Evolutionary conservation across 805 yeast genomes (phyloP), one percentile per base, ranked within the genome.

Genomic region (Barnettozyma wickerhamii): DNA sequence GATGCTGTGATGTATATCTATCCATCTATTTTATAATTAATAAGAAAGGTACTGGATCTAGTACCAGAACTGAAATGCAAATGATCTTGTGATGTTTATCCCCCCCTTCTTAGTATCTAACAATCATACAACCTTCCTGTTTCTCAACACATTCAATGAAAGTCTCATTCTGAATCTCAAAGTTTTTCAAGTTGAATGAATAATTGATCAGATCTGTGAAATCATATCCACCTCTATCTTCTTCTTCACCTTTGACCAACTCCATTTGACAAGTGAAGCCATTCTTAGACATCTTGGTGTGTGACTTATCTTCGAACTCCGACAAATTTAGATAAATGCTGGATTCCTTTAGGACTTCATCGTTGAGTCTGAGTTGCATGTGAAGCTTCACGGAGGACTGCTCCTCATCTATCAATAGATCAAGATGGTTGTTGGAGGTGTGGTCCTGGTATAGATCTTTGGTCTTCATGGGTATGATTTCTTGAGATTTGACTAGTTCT

Each of bases 361-460:
- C 40, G 10, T 37, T 38, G 9, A 32, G 29, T 18, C 33, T 38
- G 12, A 48, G 15, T 5, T 38, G 41, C 3, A 43, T 13, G n/a
- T 42, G 39, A 4, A 48, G 6, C 21, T 48, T 46, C 7, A 45
- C 33, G 2, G 26, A 28, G 0, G 46, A 27, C 30, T 43, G 50
- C 17, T 50, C 51, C 23, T 48, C 50, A 21, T 48, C 47, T 3
- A 50, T 9, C 17, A 43, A 7, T 7, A 50, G 28, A 19, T 50
- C 53, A 13, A 50, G 30, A 29, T 50, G 53, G 17, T 36, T 38
- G 2, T 14, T 26, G 15, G 35, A 26, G 3, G 13, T 14, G 19
- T 19, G 33, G 19, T 30, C 28, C 13, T 5, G 15, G 6, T 24
- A 18, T 12, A 27, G 31, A 19, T 39, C 38, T 21, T 42, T 42